Conservation (phyloP, 1,139 yeast species). For the Torulaspora pretoriensis region DNA sequence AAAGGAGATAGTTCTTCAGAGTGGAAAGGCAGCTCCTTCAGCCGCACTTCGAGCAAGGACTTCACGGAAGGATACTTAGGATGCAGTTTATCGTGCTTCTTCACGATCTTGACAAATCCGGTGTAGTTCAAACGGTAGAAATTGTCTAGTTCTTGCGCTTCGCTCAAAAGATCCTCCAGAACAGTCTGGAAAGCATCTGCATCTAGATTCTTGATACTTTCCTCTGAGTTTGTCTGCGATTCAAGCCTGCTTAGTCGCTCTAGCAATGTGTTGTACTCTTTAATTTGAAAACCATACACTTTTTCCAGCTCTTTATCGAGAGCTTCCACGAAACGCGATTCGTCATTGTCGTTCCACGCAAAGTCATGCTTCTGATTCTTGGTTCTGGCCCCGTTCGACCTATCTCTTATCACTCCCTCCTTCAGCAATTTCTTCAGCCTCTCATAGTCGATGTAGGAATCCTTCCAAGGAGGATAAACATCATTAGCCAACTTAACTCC, state of each 20-base stretch:
- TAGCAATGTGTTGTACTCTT: constrained; percentile 66
- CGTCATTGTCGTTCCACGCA: constrained; percentile 76
- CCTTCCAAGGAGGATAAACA: constrained; percentile 84
- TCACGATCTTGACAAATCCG: constrained; percentile 89
- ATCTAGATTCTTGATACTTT: constrained; percentile 31
- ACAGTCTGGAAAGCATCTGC: constrained; percentile 49
- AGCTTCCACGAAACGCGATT: constrained; percentile 72
- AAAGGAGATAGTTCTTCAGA: constrained; percentile 93
- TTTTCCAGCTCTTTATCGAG: constrained; percentile 84
- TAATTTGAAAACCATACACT: constrained; percentile 82
- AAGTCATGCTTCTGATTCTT: constrained; percentile 28
- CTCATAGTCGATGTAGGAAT: constrained; percentile 76
- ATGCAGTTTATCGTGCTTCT: constrained; percentile 91
- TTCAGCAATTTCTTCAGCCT: constrained; percentile 73
- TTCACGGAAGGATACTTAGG: constrained; percentile 73
- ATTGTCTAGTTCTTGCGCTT: constrained; percentile 82
- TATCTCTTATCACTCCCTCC: constrained; percentile 59
- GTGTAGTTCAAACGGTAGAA: constrained; percentile 90
- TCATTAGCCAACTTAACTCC: constrained; percentile 80
- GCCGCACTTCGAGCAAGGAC: constrained; percentile 81
- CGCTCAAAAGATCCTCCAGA: constrained; percentile 67
- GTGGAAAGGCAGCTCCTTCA: constrained; percentile 85
- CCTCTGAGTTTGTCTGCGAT: constrained; percentile 36
- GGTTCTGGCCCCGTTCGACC: constrained; percentile 25
- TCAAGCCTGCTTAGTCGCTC: constrained; percentile 64